phyloP scores from a whole-genome alignment of 169 alveolate genomes.

The Plasmodium coatneyi region DNA sequence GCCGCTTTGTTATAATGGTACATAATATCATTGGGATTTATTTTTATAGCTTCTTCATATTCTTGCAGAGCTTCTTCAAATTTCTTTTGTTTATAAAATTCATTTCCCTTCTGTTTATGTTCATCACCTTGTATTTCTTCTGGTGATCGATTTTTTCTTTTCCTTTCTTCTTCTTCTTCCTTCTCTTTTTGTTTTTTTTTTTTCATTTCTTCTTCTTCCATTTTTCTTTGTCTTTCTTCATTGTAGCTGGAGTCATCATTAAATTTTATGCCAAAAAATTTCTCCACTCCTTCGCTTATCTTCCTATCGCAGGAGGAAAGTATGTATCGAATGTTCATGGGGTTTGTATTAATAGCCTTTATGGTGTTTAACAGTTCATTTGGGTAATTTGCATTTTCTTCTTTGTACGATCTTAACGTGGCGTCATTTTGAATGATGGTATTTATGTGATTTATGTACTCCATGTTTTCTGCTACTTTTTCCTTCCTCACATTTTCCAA shows the following conservation, averaged over 20 bases:
- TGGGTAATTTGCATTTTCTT: slow-evolving; percentile 62
- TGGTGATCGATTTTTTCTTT: slow-evolving; percentile 37
- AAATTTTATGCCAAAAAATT: slow-evolving; percentile 57
- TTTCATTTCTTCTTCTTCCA: slow-evolving; percentile 62
- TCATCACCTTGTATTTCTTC: slow-evolving; percentile 81
- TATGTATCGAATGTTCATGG: slow-evolving; percentile 65
- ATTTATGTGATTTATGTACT: slow-evolving; percentile 26
- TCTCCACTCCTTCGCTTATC: slow-evolving; percentile 70
- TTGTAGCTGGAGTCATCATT: slow-evolving; percentile 11
- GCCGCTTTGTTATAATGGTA: slow-evolving; percentile 94
- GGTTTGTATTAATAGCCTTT: slow-evolving; percentile 48
- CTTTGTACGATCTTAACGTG: slow-evolving; percentile 47
- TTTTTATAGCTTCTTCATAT: slow-evolving; percentile 94
- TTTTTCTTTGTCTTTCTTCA: slow-evolving; percentile 24
- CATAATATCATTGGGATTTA: slow-evolving; percentile 91
- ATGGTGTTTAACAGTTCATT: slow-evolving; percentile 43
- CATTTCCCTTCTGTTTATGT: slow-evolving; percentile 87
- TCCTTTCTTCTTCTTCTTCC: slow-evolving; percentile 71
- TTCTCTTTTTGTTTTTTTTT: slow-evolving; percentile 77
- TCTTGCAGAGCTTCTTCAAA: slow-evolving; percentile 94
- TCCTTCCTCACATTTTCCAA: slow-evolving; percentile 79
- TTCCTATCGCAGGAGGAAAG: slow-evolving; percentile 31
- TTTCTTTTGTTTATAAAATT: slow-evolving; percentile 90
- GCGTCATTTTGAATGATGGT: slow-evolving; percentile 76
- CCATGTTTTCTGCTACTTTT: slow-evolving; percentile 49